These are phyloP conservation scores for Magnusiomyces suaveolens DNA, from an alignment of 1,139 yeast species.

Conservation along the genomic window DNA sequence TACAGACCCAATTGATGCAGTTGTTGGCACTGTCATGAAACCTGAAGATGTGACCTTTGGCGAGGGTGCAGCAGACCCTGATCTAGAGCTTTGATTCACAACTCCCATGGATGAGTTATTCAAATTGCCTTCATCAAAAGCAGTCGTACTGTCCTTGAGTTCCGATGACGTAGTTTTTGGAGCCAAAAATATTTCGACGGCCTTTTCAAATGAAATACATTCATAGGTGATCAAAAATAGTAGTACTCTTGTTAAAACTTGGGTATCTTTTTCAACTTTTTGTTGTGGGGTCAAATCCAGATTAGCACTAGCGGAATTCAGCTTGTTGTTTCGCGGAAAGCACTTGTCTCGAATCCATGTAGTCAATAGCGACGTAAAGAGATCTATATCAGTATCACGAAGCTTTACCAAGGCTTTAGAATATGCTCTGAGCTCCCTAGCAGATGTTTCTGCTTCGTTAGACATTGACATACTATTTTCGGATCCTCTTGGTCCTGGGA, in stretches of 20 bases:
- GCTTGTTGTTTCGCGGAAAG: background rate
- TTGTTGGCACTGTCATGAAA: background rate
- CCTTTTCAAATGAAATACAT: constrained; percentile 29
- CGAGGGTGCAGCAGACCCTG: background rate
- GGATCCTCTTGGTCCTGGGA: background rate
- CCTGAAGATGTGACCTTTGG: background rate
- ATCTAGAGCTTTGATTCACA: background rate
- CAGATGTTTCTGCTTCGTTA: background rate
- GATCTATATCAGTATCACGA: background rate
- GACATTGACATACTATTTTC: background rate
- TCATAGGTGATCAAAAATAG: constrained; percentile 33
- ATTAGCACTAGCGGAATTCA: background rate
- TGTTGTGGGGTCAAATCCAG: background rate
- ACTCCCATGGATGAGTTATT: background rate
- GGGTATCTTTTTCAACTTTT: background rate
- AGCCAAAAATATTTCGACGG: constrained; percentile 28
- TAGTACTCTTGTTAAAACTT: constrained; percentile 23
- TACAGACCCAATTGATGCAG: background rate
- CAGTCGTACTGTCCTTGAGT: background rate
- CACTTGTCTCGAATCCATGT: background rate
- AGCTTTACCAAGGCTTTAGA: background rate
- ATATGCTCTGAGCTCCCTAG: background rate
- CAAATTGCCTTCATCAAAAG: background rate
- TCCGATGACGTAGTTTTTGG: background rate
- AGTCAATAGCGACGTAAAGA: background rate